phyloP scores from a whole-genome alignment of 345 rosid species.

The Carallia brachiata region DNA sequence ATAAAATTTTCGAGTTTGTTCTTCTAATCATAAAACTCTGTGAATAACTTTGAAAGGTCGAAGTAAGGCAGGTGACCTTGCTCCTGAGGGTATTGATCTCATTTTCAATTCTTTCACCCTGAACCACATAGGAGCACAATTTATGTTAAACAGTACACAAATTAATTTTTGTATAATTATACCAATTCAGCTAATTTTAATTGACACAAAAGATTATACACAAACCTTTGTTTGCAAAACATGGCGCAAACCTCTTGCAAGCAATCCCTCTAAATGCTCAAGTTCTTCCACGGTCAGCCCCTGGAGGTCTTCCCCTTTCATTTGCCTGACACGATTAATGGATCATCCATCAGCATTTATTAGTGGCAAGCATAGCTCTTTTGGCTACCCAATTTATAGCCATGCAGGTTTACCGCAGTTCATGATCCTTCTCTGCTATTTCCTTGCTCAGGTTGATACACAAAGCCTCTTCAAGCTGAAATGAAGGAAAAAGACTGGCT shows the following conservation, averaged over 20 bases:
- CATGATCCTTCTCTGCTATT: constrained; percentile 32
- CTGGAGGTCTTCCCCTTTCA: constrained; percentile 39
- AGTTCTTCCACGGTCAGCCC: constrained; percentile 24
- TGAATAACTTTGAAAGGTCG: not conserved
- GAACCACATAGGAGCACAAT: constrained; percentile 3
- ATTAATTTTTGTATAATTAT: not conserved
- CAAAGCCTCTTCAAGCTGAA: constrained; percentile 28
- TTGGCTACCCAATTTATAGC: no score
- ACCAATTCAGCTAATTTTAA: not conserved
- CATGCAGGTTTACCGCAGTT: constrained; percentile 34
- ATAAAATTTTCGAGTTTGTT: no score
- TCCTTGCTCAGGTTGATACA: constrained; percentile 29
- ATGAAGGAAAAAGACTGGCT: not conserved
- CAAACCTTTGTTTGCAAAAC: constrained; percentile 32
- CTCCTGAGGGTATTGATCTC: constrained; percentile 24
- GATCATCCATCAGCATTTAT: not conserved
- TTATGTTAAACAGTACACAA: not conserved
- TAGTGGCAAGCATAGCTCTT: not conserved
- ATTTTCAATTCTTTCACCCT: constrained; percentile 21
- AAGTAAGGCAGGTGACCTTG: constrained; percentile 24
- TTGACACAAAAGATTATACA: not conserved
- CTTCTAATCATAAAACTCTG: not conserved
- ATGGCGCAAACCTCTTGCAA: constrained; percentile 22
- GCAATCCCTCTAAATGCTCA: constrained; percentile 19
- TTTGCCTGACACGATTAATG: constrained; percentile 15